Percentiles rank a stretch among this genome's conserved stretches.
phyloP scores from a whole-genome alignment of 2,329 filamentous ascomycete genomes.

The Colletotrichum sp. region DNA sequence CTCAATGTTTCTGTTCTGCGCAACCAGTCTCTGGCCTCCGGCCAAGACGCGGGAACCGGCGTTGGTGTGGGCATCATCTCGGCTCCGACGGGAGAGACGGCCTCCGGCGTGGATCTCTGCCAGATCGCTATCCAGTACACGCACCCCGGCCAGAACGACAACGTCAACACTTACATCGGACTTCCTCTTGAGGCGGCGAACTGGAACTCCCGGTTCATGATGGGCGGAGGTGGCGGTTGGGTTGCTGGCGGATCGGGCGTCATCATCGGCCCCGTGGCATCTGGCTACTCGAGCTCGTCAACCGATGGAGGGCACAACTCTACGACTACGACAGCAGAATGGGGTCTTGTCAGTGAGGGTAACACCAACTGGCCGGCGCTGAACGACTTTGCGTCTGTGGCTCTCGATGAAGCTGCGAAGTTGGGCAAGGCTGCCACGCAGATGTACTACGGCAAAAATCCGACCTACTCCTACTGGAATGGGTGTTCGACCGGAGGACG shows the following conservation, averaged over 20 bases:
- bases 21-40: background rate
- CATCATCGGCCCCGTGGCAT: background rate
- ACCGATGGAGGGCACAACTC: background rate
- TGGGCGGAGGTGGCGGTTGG: slow-evolving; percentile 23
- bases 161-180: slow-evolving; percentile 15
- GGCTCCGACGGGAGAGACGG: background rate
- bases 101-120: slow-evolving; percentile 12
- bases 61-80: background rate
- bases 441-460: slow-evolving; percentile 46
- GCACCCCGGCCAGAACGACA: slow-evolving; percentile 16
- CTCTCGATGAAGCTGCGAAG: background rate
- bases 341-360: background rate
- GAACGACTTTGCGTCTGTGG: background rate
- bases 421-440: slow-evolving; percentile 51
- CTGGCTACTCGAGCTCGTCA: background rate
- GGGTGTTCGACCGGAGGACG: slow-evolving; percentile 66
- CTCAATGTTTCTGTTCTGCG: background rate
- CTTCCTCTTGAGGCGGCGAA: slow-evolving; percentile 21
- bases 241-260: background rate
- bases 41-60: background rate
- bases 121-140: slow-evolving; percentile 20
- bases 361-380: background rate
- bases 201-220: slow-evolving; percentile 23
- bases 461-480: slow-evolving; percentile 56
- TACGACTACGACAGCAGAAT: background rate